These are phyloP conservation scores for Eruca vesicaria DNA, from an alignment of 441 rosid genomes.

Conservation along the genomic window DNA sequence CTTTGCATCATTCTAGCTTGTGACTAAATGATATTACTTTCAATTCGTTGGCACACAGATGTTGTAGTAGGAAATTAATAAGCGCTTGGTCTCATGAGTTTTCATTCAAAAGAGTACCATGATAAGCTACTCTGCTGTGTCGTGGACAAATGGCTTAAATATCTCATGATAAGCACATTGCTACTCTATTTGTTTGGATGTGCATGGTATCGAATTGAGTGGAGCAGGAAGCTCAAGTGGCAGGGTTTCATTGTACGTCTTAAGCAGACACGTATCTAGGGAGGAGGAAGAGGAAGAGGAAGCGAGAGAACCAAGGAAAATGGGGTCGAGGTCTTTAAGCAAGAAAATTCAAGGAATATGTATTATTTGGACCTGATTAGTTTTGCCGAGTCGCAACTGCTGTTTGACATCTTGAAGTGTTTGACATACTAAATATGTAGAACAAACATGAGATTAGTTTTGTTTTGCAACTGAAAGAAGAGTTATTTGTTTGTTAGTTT, in stretches of 20 bases:
- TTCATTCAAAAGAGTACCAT: not conserved
- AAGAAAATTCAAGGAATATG: conserved; percentile 55
- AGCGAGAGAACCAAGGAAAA: conserved; percentile 64
- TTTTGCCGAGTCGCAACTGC: conserved; percentile 64
- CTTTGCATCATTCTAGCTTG: not conserved
- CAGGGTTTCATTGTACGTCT: conserved; percentile 79
- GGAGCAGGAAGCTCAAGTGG: conserved; percentile 81
- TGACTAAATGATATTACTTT: not conserved
- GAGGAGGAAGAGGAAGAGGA: too few species aligned
- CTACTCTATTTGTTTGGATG: not conserved
- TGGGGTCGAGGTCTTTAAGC: conserved; percentile 50
- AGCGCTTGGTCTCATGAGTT: not conserved
- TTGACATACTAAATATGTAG: not conserved
- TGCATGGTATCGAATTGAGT: conserved; percentile 1
- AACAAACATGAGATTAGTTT: not conserved
- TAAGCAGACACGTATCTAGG: conserved; percentile 77
- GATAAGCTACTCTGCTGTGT: not conserved
- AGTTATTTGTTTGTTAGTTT: conserved; percentile 5
- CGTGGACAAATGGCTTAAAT: conserved; percentile 57
- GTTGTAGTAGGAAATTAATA: not conserved
- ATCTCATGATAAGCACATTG: conserved; percentile 58
- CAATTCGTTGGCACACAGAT: not conserved
- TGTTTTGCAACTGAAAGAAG: not conserved
- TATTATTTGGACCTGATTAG: conserved; percentile 59
- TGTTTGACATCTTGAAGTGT: conserved; percentile 59